Conservation (phyloP, 345 rosid species). For the Corchorus capsularis region DNA sequence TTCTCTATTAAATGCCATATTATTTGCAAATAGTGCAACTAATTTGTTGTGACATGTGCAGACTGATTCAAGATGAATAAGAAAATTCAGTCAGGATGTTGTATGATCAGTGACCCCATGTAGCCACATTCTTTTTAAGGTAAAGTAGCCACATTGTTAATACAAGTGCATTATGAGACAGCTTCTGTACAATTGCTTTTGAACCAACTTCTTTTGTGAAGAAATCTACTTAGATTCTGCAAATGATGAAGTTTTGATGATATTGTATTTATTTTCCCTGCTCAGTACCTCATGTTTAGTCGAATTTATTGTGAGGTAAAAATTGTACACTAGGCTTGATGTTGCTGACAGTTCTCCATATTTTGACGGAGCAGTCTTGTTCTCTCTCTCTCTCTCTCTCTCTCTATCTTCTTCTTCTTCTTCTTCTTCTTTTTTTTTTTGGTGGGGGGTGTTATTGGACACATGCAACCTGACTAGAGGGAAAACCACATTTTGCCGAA, state of each 20-base stretch:
- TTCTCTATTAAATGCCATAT: conserved; percentile 23
- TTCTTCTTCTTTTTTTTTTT: too few species aligned
- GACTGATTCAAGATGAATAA: conserved; percentile 43
- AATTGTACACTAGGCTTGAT: too few species aligned
- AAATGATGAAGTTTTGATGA: not conserved
- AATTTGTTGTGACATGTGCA: conserved; percentile 47
- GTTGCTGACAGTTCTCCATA: too few species aligned
- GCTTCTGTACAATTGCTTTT: not conserved
- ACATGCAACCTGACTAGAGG: too few species aligned
- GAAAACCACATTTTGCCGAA: not conserved
- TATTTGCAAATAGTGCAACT: conserved; percentile 31
- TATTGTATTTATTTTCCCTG: not conserved
- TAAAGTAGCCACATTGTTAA: not conserved
- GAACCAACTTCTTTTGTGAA: not conserved
- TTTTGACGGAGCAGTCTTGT: too few species aligned
- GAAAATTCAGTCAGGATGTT: conserved; percentile 23
- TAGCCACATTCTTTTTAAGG: not conserved
- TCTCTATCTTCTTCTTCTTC: too few species aligned
- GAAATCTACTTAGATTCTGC: not conserved
- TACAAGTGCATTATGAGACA: conserved; percentile 14
- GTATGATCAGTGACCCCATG: conserved; percentile 8
- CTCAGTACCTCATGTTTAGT: not conserved
- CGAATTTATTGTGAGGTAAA: not conserved
- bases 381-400: too few species aligned
- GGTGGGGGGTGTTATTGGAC: too few species aligned